Percentiles rank a stretch among this genome's conserved stretches.
Conservation (phyloP, 1,284 basidiomycete species). For the Ganoderma resinaceum region DNA sequence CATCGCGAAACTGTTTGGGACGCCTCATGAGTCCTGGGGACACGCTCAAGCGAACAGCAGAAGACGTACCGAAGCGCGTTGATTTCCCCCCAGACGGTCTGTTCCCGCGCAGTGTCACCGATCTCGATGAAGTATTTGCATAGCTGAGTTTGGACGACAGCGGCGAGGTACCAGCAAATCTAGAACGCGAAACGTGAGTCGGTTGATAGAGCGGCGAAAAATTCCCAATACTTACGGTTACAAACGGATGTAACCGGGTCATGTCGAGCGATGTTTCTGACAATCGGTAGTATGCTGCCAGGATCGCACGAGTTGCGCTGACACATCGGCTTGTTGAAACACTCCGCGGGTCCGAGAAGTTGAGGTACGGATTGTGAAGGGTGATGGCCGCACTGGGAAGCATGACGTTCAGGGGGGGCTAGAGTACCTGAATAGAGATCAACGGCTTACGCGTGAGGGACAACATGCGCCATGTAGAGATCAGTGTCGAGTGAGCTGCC, state of each 20-base stretch:
- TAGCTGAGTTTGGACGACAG: constrained; percentile 82
- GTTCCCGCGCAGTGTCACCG: constrained; percentile 71
- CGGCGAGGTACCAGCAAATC: constrained; percentile 90
- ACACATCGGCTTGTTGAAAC: constrained; percentile 75
- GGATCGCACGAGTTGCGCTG: constrained; percentile 72
- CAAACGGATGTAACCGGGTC: constrained; percentile 80
- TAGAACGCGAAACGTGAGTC: constrained; percentile 38
- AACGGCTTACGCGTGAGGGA: constrained; percentile 78
- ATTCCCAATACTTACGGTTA: constrained; percentile 61
- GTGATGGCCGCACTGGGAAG: constrained; percentile 77
- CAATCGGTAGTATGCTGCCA: constrained; percentile 75
- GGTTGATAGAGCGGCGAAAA: background rate
- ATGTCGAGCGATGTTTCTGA: constrained; percentile 80
- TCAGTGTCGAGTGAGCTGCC: constrained; percentile 75
- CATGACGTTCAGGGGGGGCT: constrained; percentile 9
- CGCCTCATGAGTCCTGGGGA: constrained; percentile 14
- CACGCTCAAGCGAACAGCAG: background rate
- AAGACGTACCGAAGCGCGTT: constrained; percentile 71
- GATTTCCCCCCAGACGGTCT: constrained; percentile 84
- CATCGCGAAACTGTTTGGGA: constrained; percentile 71
- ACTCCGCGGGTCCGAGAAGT: constrained; percentile 69
- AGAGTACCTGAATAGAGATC: background rate
- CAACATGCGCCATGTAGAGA: constrained; percentile 82
- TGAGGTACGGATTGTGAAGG: constrained; percentile 80
- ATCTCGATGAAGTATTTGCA: constrained; percentile 85